Conservation (phyloP, 2,329 filamentous ascomycete species). For the Ophiocordyceps camponoti-rufipedis region DNA sequence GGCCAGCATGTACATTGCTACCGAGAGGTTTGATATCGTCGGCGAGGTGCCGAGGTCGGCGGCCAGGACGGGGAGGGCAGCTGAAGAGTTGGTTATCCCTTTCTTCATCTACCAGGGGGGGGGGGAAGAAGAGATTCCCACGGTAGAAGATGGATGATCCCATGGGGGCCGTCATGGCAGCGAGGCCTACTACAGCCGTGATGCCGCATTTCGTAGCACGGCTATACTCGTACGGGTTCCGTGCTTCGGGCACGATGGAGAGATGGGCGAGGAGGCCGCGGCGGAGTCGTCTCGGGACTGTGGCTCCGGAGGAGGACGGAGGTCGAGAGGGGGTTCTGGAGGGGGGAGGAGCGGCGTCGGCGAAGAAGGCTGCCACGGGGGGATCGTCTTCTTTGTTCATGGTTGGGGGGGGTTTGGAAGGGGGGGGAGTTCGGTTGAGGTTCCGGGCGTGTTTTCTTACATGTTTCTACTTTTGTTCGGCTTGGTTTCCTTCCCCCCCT, state of each 20-base stretch:
- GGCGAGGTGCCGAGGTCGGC: constrained; percentile 40
- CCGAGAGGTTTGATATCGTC: constrained; percentile 55
- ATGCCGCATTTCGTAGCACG: constrained; percentile 69
- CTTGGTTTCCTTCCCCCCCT: too few relatives aligned
- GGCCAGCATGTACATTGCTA: constrained; percentile 65
- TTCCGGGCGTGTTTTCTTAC: too few relatives aligned
- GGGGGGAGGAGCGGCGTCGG: not conserved
- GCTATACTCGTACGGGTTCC: constrained; percentile 55
- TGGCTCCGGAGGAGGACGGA: constrained; percentile 7
- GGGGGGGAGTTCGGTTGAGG: too few relatives aligned
- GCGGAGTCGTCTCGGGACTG: constrained; percentile 30
- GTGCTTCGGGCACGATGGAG: constrained; percentile 60
- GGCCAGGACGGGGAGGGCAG: constrained; percentile 47
- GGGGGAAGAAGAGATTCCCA: constrained; percentile 19
- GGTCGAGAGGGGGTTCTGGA: not conserved
- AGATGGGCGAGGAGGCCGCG: constrained; percentile 57
- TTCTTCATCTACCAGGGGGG: not conserved
- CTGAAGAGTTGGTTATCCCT: constrained; percentile 19
- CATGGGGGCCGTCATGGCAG: constrained; percentile 62
- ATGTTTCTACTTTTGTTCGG: too few relatives aligned
- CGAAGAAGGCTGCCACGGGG: too few relatives aligned
- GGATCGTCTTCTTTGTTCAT: too few relatives aligned
- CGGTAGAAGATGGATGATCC: constrained; percentile 73
- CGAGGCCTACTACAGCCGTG: constrained; percentile 59
- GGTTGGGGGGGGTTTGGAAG: too few relatives aligned